phyloP scores from a whole-genome alignment of 2,329 filamentous ascomycete species.

The Penicillium brevicompactum region DNA sequence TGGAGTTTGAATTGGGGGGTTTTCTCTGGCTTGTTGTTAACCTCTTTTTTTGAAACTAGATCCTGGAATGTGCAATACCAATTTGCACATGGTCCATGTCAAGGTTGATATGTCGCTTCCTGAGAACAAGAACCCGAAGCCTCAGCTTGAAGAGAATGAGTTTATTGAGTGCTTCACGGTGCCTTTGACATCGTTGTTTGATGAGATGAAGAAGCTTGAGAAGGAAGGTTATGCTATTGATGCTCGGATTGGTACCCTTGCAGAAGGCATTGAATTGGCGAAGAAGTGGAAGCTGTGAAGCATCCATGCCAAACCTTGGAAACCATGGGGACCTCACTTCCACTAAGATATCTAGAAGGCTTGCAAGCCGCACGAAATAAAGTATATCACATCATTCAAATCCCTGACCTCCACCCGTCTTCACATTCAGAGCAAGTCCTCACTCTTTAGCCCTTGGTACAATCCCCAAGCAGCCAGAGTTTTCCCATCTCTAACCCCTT shows the following conservation, averaged over 20 bases:
- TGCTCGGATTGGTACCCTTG: slow-evolving; percentile 74
- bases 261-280: slow-evolving; percentile 75
- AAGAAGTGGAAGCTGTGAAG: slow-evolving; percentile 48
- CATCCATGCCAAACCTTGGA: background rate
- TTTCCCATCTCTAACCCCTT: slow-evolving; percentile 59
- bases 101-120: slow-evolving; percentile 68
- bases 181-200: slow-evolving; percentile 65
- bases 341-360: no score
- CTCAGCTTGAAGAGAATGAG: slow-evolving; percentile 75
- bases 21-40: background rate
- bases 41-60: slow-evolving; percentile 31
- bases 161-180: slow-evolving; percentile 80
- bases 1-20: background rate
- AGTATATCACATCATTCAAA: background rate
- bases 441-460: slow-evolving; percentile 55
- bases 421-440: slow-evolving; percentile 43
- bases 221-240: slow-evolving; percentile 75
- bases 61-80: slow-evolving; percentile 53
- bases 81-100: slow-evolving; percentile 65
- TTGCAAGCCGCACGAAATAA: no score
- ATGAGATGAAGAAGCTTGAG: slow-evolving; percentile 68
- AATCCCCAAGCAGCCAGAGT: slow-evolving; percentile 57
- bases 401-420: background rate
- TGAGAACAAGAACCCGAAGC: slow-evolving; percentile 69
- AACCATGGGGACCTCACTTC: no score